Evolutionary conservation across 2,329 filamentous ascomycete species (phyloP), one percentile per base, ranked within the genome.

Genomic region (Ascochyta koolunga): DNA sequence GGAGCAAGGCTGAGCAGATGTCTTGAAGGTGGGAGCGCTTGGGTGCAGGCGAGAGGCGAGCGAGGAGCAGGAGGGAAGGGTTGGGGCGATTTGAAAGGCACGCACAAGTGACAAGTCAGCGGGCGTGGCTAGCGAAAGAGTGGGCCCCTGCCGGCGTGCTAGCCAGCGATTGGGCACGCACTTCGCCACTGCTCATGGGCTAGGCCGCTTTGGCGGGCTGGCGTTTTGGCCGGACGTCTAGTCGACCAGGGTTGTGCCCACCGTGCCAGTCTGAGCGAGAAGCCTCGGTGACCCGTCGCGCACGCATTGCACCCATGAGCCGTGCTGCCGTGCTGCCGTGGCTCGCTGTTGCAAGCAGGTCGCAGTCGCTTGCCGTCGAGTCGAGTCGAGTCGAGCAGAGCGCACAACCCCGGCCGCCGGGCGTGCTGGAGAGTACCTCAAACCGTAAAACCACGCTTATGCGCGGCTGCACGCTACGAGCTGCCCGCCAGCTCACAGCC

Each of bases 381-480:
- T 29, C n/a, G n/a, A n/a, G n/a, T n/a, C n/a, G n/a, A n/a, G 31
- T 33, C 13, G 36, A 13, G 16, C 18, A 5, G 10, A 15, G 25
- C 25, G 35, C 35, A 21, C 35, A 36, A 10, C 35, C 35, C 19
- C 35, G 10, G 21, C 3, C 37, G 22, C 7, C 18, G 29, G 41
- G 13, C 29, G n/a, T 27, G 10, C 29, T 22, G 5, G 15, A 33
- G 36, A 3, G 27, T n/a, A n/a, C n/a, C n/a, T n/a, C n/a, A n/a
- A n/a, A n/a, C n/a, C n/a, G n/a, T 43, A 45, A 68, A 68, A 68
- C 64, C 54, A 54, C 54, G 53, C 62, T 62, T 60, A 60, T 65
- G 58, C 65, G 60, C 57, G 51, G 50, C 55, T 50, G 48, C 40
- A 63, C 64, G 64, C 65, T 66, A 67, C 51, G 29, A 55, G 33